Evolutionary conservation across 2,329 filamentous ascomycete species (phyloP).

Genomic region (Aspergillus melleus): DNA sequence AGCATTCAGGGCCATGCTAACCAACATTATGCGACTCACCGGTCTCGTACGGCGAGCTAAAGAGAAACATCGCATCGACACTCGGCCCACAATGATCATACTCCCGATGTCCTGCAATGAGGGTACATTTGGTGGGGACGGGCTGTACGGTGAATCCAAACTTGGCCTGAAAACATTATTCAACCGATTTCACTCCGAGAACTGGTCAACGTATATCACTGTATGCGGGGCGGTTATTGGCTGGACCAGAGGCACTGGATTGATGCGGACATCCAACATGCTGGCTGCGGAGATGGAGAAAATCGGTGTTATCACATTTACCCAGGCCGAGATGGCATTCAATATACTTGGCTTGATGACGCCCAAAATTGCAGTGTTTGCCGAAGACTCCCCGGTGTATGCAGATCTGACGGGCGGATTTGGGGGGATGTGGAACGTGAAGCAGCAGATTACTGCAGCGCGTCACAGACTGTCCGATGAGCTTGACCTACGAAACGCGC

Average conservation of each 20-base stretch:
- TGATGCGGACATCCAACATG: constrained; percentile 47
- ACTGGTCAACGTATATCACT: constrained; percentile 33
- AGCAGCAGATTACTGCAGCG: constrained; percentile 21
- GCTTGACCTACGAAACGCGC: constrained; percentile 21
- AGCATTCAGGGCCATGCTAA: constrained; percentile 30
- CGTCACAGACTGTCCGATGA: constrained; percentile 19
- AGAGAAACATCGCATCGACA: constrained; percentile 18
- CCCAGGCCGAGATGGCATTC: constrained; percentile 44
- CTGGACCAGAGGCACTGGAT: constrained; percentile 47
- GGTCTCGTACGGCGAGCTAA: constrained; percentile 30
- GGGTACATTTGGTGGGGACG: constrained; percentile 46
- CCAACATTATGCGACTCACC: constrained; percentile 40
- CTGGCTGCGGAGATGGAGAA: constrained; percentile 41
- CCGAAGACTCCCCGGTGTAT: constrained; percentile 36
- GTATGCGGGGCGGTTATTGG: constrained; percentile 47
- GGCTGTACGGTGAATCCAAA: constrained; percentile 49
- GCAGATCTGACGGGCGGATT: constrained; percentile 44
- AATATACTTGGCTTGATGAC: constrained; percentile 40
- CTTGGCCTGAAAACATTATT: constrained; percentile 32
- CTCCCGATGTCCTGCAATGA: constrained; percentile 49
- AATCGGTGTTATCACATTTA: constrained; percentile 42
- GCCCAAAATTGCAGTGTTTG: constrained; percentile 28
- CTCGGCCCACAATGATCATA: constrained; percentile 41
- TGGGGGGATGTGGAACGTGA: constrained; percentile 28
- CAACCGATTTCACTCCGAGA: constrained; percentile 20